Evolutionary conservation across 331 rosid genomes (phyloP).

Genomic region (Quercus phellos): DNA sequence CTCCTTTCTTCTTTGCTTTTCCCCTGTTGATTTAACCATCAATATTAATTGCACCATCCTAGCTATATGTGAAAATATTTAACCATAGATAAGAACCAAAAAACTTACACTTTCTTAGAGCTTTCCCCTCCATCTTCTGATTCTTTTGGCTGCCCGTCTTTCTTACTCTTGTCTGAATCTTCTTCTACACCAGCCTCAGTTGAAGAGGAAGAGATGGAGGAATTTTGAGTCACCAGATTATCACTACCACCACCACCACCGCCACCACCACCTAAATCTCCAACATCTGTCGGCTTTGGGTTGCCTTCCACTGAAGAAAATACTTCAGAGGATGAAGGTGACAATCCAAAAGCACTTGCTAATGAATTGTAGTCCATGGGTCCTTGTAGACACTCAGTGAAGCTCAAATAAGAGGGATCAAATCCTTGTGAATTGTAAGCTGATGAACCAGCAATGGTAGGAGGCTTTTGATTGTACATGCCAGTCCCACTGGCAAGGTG

Average conservation of each 20-base stretch:
- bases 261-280: constrained; percentile 6
- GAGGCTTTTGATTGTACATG: constrained; percentile 33
- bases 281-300: constrained; percentile 29
- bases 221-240: constrained; percentile 46
- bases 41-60: constrained; percentile 24
- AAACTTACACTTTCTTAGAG: constrained; percentile 62
- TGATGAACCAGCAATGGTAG: constrained; percentile 25
- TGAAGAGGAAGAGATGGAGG: constrained; percentile 64
- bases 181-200: constrained; percentile 72
- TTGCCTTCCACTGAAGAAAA: constrained; percentile 42
- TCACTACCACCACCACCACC: constrained; percentile 29
- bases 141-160: constrained; percentile 35
- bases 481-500: constrained; percentile 19
- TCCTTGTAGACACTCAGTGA: constrained; percentile 56
- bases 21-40: constrained; percentile 26
- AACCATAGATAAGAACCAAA: background rate
- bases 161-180: constrained; percentile 51
- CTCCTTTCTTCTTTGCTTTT: constrained; percentile 78
- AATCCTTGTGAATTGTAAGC: constrained; percentile 28
- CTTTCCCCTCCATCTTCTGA: constrained; percentile 47
- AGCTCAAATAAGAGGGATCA: constrained; percentile 44
- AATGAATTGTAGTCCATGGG: constrained; percentile 56
- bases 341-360: constrained; percentile 51
- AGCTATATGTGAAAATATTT: background rate
- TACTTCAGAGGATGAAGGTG: constrained; percentile 56